Evolutionary conservation across 108 stramenopile species (phyloP), one percentile per base, ranked within the genome.

Genomic region (Pseudonitzschia multiseries): DNA sequence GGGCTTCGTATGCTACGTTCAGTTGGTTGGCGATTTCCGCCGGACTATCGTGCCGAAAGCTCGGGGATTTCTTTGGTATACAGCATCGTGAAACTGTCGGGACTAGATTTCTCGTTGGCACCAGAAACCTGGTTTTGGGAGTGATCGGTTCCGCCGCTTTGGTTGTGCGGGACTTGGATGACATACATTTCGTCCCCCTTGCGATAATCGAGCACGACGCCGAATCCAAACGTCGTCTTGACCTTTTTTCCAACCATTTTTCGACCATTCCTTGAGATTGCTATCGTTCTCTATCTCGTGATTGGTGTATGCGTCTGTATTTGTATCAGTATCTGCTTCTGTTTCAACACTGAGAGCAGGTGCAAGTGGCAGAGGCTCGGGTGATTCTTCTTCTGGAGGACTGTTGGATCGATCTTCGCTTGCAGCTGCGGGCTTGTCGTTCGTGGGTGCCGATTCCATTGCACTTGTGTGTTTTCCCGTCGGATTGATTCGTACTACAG

Each of bases 1-100:
- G 64, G 2, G 87, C 73, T 66, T 88, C 80, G 41, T 85, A 82
- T 17, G 89, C 89, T 6, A 82, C 75, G 56, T 86, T 87, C 10
- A 86, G 71, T 31, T 72, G 69, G 28, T 60, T 52, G n/a, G 72
- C 68, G 48, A 65, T 46, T 27, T 80, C 74, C 43, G 60, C 12
- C 48, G 32, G 57, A 26, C 46, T 48, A 2, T 48, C 9, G 4
- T 14, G 46, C 13, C 18, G 17, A 14, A n/a, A 18, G 46, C 14
- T 48, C 46, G 51, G 69, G 73, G 17, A 53, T 42, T 50, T 65
- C 31, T 20, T 9, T 17, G 27, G 79, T 70, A 29, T 70, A 79
- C 33, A 73, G 26, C 42, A 61, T 64, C 8, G 61, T 59, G 27
- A 62, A 5, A 22, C 42, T 29, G 33, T 18, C 20, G 21, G 31